Base-by-base conservation (phyloP, 2,329 filamentous ascomycete species). In the Aureobasidium pullulans region DNA sequence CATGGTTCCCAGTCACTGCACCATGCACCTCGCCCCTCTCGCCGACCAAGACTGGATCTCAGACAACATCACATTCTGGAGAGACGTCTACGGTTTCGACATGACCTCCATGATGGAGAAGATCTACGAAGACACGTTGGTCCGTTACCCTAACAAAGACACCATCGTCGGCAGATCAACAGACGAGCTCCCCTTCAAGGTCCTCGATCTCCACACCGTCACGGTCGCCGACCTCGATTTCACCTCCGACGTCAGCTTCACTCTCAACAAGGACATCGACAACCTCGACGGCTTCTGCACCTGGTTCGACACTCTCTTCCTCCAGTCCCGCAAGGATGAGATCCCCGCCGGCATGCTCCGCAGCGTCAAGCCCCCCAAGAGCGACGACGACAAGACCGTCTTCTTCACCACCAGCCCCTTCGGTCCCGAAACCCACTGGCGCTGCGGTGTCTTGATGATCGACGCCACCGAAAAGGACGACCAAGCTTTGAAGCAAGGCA, bases 301-400 rank as follows among this genome's bases (percentile, higher is more conserved):
- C 65, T 96, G 92, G 90, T 96, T 96, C 70, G 93, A 97, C 71
- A 93, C 88, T 28, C 94, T 94, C 78, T 96, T 96, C 74, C 83
- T 88, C 64, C 84, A 85, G 71, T 75, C 52, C 66, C 68, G 31
- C 69, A 82, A 48, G 77, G 77, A 8, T 74, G 79, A 32, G 73
- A 80, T 62, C 77, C 77, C n/a, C 82, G 84, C 53, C 83, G 43
- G 48, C 15, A 47, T 61, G 49, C 57, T 61, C 36, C 47, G 44
- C n/a, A 60, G 60, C 36, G 37, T 36, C 34, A 31, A 59, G 57
- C 50, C 62, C 85, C 0, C 77, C 84, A 59, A 78, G 81, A 4
- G 91, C 87, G 83, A 73, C 73, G 76, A 78, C 34, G 82, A 73
- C 37, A 78, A 86, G 64, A 83, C 86, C 53, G 80, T 90, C n/a